Base-by-base conservation (phyloP, 805 yeast genomes). In the Nakazawaea wickerhamii region DNA sequence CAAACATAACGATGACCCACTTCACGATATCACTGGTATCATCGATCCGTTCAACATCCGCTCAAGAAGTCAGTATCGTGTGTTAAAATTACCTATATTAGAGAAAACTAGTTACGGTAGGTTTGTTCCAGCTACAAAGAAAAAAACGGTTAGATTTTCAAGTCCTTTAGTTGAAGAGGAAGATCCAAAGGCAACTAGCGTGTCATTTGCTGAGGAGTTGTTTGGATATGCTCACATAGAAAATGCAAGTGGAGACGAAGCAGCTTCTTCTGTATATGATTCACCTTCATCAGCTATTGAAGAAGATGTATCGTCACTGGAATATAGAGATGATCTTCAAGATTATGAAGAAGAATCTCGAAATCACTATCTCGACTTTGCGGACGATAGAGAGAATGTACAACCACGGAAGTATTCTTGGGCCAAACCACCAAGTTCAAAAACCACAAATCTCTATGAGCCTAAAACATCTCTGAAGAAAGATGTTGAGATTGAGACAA, bases 61-160 rank as follows among this genome's bases (percentile, higher is more conserved):
- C 7, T 23, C 38, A 3, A 9, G 23, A 18, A 19, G 9, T 19
- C 18, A 22, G 5, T 19, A 11, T 2, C n/a, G 30, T 20, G 25
- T 18, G 2, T 15, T 39, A 18, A 17, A 15, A 11, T 14, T 43
- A 11, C 46, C 46, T 8, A n/a, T 38, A n/a, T 28, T 43, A 28
- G 43, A 38, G 15, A 30, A 38, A 28, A 35, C 27, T 25, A n/a
- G 8, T 1, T 32, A 34, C 13, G 41, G 45, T 13, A 14, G n/a
- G 25, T 42, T 17, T 36, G n/a, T 19, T 7, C 23, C 6, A 17
- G 26, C 23, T 9, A 3, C 35, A 13, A 23, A 26, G 18, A 34
- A 30, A 22, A 43, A 43, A 22, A 38, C 31, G 21, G 46, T 43
- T n/a, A 20, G 34, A 14, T 43, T 43, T 30, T 38, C 42, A 2